Percentiles rank a stretch among this genome's conserved stretches.
phyloP scores from a whole-genome alignment of 1,284 basidiomycete species.

The Trichosporon sp. region DNA sequence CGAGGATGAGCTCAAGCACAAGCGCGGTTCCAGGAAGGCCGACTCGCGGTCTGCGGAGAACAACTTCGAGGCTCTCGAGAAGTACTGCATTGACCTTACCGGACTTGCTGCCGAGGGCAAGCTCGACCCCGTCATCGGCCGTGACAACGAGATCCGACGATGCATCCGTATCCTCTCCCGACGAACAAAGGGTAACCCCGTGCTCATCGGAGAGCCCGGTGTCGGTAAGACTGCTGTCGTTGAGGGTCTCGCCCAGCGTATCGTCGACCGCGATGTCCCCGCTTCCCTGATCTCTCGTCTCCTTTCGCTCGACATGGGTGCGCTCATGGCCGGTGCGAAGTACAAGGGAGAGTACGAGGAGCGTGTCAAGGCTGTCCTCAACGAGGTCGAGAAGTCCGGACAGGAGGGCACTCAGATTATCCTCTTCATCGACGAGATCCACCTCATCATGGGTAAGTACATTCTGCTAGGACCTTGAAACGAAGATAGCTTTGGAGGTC shows the following conservation, averaged over 20 bases:
- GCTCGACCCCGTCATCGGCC: conserved; percentile 57
- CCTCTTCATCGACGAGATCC: conserved; percentile 91
- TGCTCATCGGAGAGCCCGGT: conserved; percentile 71
- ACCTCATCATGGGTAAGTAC: conserved; percentile 74
- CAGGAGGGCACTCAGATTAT: conserved; percentile 80
- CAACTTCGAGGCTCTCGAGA: conserved; percentile 50
- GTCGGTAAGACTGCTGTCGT: conserved; percentile 91
- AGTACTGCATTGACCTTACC: conserved; percentile 48
- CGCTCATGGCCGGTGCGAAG: conserved; percentile 88
- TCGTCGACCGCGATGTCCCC: conserved; percentile 90
- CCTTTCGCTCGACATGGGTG: conserved; percentile 78
- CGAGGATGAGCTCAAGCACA: conserved; percentile 52
- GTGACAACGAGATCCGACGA: conserved; percentile 53
- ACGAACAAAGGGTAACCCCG: conserved; percentile 57
- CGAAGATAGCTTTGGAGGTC: too few species aligned
- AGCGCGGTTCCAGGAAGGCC: conserved; percentile 53
- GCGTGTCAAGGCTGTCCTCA: conserved; percentile 82
- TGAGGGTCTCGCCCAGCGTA: conserved; percentile 93
- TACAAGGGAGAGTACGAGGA: conserved; percentile 98
- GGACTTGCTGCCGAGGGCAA: conserved; percentile 52
- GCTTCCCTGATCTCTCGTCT: conserved; percentile 76
- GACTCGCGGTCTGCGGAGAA: conserved; percentile 52
- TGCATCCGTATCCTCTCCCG: conserved; percentile 69
- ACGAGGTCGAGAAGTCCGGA: conserved; percentile 85
- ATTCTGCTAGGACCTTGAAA: too few species aligned